A percentile compares a stretch with the other conserved stretches of the same genome.
Conservation (phyloP, 2,329 filamentous ascomycete genomes). For the Biscogniauxia mediterranea region DNA sequence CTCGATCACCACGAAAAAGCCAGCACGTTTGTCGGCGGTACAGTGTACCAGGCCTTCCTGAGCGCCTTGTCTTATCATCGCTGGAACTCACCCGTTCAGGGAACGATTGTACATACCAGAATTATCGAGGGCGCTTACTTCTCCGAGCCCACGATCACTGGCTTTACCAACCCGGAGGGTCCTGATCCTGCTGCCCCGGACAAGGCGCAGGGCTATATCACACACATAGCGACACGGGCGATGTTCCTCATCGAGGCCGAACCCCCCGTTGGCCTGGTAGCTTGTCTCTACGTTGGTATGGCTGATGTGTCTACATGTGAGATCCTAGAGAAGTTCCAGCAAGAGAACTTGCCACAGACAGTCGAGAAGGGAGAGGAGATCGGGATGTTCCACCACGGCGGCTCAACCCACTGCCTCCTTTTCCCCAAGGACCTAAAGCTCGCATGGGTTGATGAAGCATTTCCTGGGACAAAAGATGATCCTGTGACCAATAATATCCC, state of each 20-base stretch:
- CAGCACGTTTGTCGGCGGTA: conserved; percentile 49
- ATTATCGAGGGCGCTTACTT: conserved; percentile 54
- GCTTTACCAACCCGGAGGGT: conserved; percentile 30
- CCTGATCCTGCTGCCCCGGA: conserved; percentile 28
- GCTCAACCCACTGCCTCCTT: conserved; percentile 15
- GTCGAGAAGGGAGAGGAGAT: conserved; percentile 14
- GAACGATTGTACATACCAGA: conserved; percentile 46
- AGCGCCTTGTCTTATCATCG: conserved; percentile 55
- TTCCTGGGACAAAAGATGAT: too few relatives aligned
- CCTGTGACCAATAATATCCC: conserved; percentile 10
- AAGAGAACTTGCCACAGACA: neutral
- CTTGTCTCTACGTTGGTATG: conserved; percentile 69
- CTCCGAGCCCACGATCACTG: conserved; percentile 48
- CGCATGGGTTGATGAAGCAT: too few relatives aligned
- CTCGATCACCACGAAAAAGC: conserved; percentile 24
- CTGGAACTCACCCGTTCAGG: conserved; percentile 56
- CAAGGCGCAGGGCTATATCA: conserved; percentile 61
- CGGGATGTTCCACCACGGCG: conserved; percentile 17
- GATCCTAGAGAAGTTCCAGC: conserved; percentile 51
- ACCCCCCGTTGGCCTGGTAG: conserved; percentile 64
- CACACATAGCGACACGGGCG: conserved; percentile 60
- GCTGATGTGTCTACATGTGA: conserved; percentile 71
- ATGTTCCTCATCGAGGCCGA: conserved; percentile 67
- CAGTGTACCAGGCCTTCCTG: conserved; percentile 56
- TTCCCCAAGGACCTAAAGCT: conserved; percentile 11